Base-by-base conservation (phyloP, 2,329 filamentous ascomycete genomes). In the Ceratocystiopsis brevicomis region DNA sequence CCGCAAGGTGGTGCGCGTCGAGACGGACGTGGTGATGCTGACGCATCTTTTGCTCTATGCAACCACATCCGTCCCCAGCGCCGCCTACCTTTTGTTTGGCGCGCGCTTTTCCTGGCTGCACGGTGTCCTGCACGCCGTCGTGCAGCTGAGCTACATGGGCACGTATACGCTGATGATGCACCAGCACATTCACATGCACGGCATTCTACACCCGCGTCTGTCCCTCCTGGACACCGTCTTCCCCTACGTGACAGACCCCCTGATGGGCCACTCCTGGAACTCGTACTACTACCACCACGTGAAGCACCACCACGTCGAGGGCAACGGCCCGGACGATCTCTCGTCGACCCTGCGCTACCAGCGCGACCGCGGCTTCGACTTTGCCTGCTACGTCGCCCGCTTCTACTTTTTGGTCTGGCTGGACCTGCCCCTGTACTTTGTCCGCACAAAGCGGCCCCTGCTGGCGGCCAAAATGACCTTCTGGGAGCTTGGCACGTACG, bases 251-350 rank as follows among this genome's bases (percentile, higher is more conserved):
- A 63, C 74, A 12, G 79, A 86, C 51, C 81, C 81, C 0, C 59
- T 88, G 45, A 80, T 85, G 71, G 82, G 82, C 12, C 82, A 88
- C 54, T 86, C 81, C 0, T 86, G 81, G 80, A 84, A 88, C 60
- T 78, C 77, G 2, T 88, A 88, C 61, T 88, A 71, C 56, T 87
- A 85, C 54, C 82, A 88, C 55, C 82, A 88, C 53, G 80, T 87
- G 54, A 88, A 88, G 63, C 81, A 86, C 54, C 82, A 88, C 54
- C 82, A 88, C 50, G 76, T 87, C 44, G 82, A 87, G 59, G 56
- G 75, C 48, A 88, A 88, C 52, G 82, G 82, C 0, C 80, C 81
- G 0, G 69, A 78, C 39, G 82, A 88, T 53, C 65, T 86, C 0
- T 83, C 77, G 1, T 81, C 79, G 0, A 88, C 82, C 0, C 69